phyloP scores from a whole-genome alignment of 164 flowering plant genomes.

The Sedum album region DNA sequence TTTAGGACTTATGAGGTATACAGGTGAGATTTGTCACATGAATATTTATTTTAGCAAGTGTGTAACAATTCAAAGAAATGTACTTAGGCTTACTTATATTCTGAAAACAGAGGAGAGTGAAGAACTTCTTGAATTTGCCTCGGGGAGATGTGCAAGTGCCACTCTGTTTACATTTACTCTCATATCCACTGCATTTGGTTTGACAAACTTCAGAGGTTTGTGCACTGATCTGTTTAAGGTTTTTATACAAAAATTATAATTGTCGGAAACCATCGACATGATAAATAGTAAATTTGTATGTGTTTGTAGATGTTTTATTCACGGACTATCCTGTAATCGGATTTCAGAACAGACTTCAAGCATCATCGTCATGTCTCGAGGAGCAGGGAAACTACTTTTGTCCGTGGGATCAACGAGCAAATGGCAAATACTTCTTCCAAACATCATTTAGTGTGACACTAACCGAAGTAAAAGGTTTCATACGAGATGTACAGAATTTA shows the following conservation, averaged over 20 bases:
- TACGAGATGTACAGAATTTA: conserved; percentile 48
- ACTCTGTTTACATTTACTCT: conserved; percentile 20
- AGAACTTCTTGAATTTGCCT: conserved; percentile 29
- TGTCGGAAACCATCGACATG: no score
- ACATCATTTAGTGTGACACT: conserved; percentile 44
- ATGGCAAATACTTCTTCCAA: conserved; percentile 54
- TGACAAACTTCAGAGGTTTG: conserved; percentile 40
- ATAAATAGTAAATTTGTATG: not conserved
- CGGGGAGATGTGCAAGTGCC: conserved; percentile 39
- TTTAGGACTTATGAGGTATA: conserved; percentile 26
- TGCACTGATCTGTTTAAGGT: not conserved
- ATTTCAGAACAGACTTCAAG: conserved; percentile 36
- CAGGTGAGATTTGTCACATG: conserved; percentile 21
- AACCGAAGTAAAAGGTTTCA: conserved; percentile 44
- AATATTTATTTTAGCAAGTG: not conserved
- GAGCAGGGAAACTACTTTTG: conserved; percentile 44
- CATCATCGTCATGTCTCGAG: conserved; percentile 62
- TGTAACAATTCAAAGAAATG: not conserved
- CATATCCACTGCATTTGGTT: conserved; percentile 19
- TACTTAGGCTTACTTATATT: not conserved
- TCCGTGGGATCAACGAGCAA: conserved; percentile 57
- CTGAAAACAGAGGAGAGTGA: conserved; percentile 37
- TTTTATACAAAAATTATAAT: not conserved
- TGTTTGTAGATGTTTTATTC: conserved; percentile 22
- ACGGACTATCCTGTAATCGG: conserved; percentile 62